Evolutionary conservation across 2,329 filamentous ascomycete genomes (phyloP), one percentile per base, ranked within the genome.

Genomic region (Davidsoniella eucalypti): DNA sequence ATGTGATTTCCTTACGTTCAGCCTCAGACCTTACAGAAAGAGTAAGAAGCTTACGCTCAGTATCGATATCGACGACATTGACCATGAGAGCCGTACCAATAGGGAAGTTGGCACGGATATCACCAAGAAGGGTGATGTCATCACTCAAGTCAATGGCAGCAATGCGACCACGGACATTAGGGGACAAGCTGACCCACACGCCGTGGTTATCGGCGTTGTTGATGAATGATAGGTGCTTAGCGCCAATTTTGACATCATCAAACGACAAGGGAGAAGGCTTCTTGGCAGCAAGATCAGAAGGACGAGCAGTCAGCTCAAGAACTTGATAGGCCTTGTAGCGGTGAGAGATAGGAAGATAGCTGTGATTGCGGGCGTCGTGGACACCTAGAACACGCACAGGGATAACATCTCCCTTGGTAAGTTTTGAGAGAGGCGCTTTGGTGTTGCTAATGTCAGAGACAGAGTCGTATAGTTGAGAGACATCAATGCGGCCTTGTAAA

Each of bases 291-390:
- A 80, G 63, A 52, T 83, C 75, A 52, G 76, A 82, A 33, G 77
- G 73, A 65, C 88, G 95, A 3, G 83, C 76, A 3, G 88, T 92
- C 48, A 96, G 73, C 63, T 98, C 92, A 53, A 90, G 84, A 1
- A 94, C 82, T 0, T 82, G 80, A 63, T 87, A 88, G 51, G 79
- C 80, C 44, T 80, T 79, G 49, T 87, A 78, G 47, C 87, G 78
- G 65, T 96, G 90, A 37, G 84, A 84, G 58, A 98, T 85, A 2
- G 92, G 88, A 40, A 98, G 71, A 67, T 94, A 98, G 43, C 83
- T 80, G 64, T 95, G 86, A 58, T 86, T 93, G 56, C 83, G 81
- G 46, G 87, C 84, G 65, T 95, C 87, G 61, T 96, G 90, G 29
- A 93, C 73, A 55, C 88, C 90, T 36, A 96, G 70, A 37, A 95